Conservation (phyloP, 805 yeast species). For the Sungouiella thailandica region DNA sequence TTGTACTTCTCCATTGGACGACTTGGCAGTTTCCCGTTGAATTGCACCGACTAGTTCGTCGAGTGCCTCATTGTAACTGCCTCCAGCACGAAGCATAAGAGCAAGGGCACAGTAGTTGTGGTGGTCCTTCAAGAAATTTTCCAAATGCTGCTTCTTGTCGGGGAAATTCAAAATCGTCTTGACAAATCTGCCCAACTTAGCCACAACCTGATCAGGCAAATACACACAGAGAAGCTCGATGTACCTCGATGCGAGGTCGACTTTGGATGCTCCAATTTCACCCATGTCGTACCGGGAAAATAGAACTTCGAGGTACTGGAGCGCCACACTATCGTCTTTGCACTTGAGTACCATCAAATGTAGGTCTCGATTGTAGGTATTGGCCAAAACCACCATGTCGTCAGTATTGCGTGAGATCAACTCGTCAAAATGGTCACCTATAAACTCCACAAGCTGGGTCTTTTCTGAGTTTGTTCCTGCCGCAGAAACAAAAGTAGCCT, state of each 20-base stretch:
- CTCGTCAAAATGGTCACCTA: slow-evolving; percentile 20
- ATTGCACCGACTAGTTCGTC: slow-evolving; percentile 25
- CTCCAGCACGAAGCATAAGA: slow-evolving; percentile 19
- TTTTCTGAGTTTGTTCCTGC: slow-evolving; percentile 19
- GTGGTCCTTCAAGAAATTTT: slow-evolving; percentile 20
- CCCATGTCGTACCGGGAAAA: slow-evolving; percentile 10
- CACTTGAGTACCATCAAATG: slow-evolving; percentile 33
- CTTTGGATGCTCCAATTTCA: neutral
- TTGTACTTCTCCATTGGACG: too few species aligned
- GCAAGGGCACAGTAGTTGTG: slow-evolving; percentile 28
- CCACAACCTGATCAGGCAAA: slow-evolving; percentile 11
- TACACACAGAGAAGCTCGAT: slow-evolving; percentile 20
- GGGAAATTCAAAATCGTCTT: slow-evolving; percentile 4
- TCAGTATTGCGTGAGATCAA: slow-evolving; percentile 25
- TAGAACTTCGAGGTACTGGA: slow-evolving; percentile 28
- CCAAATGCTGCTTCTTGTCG: slow-evolving; percentile 1
- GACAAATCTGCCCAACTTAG: slow-evolving; percentile 12
- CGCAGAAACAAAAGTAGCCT: slow-evolving; percentile 17
- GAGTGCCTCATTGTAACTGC: slow-evolving; percentile 27
- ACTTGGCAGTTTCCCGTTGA: slow-evolving; percentile 16
- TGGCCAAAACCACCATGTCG: slow-evolving; percentile 33
- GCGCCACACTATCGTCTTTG: slow-evolving; percentile 19
- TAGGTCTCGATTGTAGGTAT: slow-evolving; percentile 32
- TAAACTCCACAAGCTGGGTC: slow-evolving; percentile 17
- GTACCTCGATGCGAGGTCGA: slow-evolving; percentile 16